Conservation (phyloP, 306 rosid species). For the Glycine latifolia region DNA sequence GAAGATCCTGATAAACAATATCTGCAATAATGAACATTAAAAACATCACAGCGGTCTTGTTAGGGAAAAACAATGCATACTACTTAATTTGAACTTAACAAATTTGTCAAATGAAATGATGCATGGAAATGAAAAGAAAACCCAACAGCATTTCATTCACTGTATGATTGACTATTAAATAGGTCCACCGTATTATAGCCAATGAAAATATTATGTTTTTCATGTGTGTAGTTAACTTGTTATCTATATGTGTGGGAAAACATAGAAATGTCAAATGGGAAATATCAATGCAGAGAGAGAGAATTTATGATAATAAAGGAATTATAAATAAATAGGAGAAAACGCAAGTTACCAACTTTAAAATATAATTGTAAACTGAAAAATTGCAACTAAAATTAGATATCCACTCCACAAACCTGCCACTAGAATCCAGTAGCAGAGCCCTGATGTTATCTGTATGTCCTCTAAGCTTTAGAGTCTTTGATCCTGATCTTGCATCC, state of each 20-base stretch:
- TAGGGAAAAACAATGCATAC: background rate
- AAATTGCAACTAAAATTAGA: constrained; percentile 34
- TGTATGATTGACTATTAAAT: constrained; percentile 14
- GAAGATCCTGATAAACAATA: constrained; percentile 98
- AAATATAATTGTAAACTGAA: constrained; percentile 37
- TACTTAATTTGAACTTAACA: constrained; percentile 23
- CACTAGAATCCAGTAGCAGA: constrained; percentile 88
- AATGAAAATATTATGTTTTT: constrained; percentile 18
- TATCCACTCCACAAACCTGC: constrained; percentile 72
- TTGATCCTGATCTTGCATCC: constrained; percentile 97
- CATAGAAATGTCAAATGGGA: constrained; percentile 11
- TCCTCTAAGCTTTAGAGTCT: constrained; percentile 93
- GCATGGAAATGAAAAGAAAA: constrained; percentile 33
- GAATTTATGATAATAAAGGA: constrained; percentile 9
- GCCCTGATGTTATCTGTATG: constrained; percentile 96
- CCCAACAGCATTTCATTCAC: constrained; percentile 18
- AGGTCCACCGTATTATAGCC: constrained; percentile 9
- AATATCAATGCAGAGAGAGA: constrained; percentile 2
- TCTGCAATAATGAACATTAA: constrained; percentile 60
- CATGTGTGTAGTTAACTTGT: background rate
- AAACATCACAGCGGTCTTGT: constrained; percentile 28
- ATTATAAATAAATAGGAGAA: background rate
- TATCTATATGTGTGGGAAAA: constrained; percentile 35
- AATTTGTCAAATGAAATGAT: constrained; percentile 21
- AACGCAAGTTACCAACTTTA: constrained; percentile 13